Conservation (phyloP, 306 rosid species). For the Myrica gale region DNA sequence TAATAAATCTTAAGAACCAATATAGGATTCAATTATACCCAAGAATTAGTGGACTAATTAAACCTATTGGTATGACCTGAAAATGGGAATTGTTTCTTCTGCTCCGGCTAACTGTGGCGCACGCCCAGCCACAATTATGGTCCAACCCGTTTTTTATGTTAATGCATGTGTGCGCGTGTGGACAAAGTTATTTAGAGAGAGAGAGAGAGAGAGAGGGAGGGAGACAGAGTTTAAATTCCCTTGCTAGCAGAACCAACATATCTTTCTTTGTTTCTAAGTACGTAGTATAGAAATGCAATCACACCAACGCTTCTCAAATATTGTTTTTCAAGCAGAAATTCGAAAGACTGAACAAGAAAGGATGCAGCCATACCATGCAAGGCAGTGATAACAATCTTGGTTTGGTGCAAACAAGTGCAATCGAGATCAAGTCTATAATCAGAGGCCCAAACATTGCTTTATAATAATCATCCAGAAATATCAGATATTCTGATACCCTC, state of each 20-base stretch:
- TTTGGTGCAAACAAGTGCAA: neutral
- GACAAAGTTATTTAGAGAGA: neutral
- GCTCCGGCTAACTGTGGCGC: no score
- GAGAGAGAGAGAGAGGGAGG: neutral
- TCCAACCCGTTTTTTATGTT: no score
- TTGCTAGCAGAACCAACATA: neutral
- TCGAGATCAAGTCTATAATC: neutral
- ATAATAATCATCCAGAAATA: neutral
- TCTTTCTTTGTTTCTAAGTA: neutral
- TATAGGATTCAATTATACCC: no score
- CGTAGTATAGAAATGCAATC: neutral
- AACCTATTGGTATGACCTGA: no score
- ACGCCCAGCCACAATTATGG: no score
- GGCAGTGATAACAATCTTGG: neutral
- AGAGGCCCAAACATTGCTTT: neutral
- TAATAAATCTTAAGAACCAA: no score
- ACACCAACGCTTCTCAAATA: neutral
- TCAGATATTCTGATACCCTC: slow-evolving; percentile 10
- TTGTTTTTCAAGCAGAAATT: neutral
- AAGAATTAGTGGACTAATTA: no score
- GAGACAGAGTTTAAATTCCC: neutral
- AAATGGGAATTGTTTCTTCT: no score
- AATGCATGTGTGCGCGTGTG: no score
- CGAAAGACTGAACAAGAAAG: neutral
- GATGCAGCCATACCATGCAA: neutral